phyloP scores from a whole-genome alignment of 2,329 filamentous ascomycete genomes.

The Penicillium sp. region DNA sequence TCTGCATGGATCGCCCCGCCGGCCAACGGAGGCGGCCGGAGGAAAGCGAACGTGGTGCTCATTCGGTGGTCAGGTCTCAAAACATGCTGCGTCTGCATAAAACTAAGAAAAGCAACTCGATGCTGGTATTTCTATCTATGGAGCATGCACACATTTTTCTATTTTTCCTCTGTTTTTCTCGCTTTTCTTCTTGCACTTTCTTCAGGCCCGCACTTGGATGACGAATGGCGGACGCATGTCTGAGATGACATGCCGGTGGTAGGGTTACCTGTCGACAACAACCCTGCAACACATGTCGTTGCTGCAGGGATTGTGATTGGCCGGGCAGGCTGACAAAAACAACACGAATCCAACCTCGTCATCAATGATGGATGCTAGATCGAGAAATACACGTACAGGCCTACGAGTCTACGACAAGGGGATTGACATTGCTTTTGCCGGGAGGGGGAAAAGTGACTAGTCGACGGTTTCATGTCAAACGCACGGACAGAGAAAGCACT shows the following conservation, averaged over 20 bases:
- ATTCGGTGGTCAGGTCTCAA: slow-evolving; percentile 3
- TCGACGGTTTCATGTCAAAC: not conserved
- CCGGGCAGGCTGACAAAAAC: not conserved
- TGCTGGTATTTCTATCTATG: not conserved
- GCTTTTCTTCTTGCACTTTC: not conserved
- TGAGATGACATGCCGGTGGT: not conserved
- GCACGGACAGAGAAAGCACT: not conserved
- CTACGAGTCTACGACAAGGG: no score
- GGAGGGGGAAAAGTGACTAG: not conserved
- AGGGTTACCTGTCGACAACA: not conserved
- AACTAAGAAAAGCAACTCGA: not conserved
- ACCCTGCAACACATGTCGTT: not conserved
- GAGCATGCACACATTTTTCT: not conserved
- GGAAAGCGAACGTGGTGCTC: not conserved
- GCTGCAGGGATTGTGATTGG: not conserved
- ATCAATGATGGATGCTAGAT: not conserved
- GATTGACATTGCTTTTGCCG: not conserved
- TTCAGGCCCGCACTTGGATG: not conserved
- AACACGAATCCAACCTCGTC: not conserved
- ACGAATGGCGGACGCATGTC: not conserved
- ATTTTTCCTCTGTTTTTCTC: not conserved
- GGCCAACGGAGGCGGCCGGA: not conserved
- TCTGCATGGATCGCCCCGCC: no score
- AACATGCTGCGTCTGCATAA: not conserved
- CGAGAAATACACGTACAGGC: no score